Evolutionary conservation across 305 asterid genomes (phyloP).

Genomic region (Ruellia speciosa): DNA sequence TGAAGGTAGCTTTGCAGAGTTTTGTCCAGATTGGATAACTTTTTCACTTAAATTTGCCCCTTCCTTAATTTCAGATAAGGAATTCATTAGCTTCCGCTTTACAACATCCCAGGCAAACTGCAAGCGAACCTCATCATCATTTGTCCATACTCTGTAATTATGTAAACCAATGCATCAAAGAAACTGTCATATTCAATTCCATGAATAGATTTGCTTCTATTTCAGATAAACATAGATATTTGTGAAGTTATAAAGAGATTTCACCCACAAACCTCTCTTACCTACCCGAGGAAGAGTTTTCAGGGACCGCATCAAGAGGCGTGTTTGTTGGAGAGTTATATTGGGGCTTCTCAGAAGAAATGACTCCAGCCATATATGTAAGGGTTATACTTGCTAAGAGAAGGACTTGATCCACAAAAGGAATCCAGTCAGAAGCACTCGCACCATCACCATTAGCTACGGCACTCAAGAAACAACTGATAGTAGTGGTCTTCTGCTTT

Average conservation of each 20-base stretch:
- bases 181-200: slow-evolving; percentile 1
- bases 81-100: slow-evolving; percentile 58
- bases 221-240: slow-evolving; percentile 13
- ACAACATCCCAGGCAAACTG: slow-evolving; percentile 79
- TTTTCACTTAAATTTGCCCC: slow-evolving; percentile 35
- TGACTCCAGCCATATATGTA: slow-evolving; percentile 73
- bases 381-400: slow-evolving; percentile 72
- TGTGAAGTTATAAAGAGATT: slow-evolving; percentile 25
- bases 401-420: slow-evolving; percentile 64
- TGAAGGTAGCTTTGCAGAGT: slow-evolving; percentile 40
- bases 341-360: slow-evolving; percentile 39
- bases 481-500: slow-evolving; percentile 28
- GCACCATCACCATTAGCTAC: slow-evolving; percentile 50
- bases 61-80: slow-evolving; percentile 41
- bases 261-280: slow-evolving; percentile 62
- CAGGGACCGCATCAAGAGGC: slow-evolving; percentile 34
- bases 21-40: slow-evolving; percentile 35
- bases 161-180: slow-evolving; percentile 18
- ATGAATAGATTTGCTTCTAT: slow-evolving; percentile 5
- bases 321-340: slow-evolving; percentile 27
- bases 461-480: slow-evolving; percentile 49
- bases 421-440: slow-evolving; percentile 54
- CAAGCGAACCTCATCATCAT: slow-evolving; percentile 37
- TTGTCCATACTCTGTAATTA: slow-evolving; percentile 40
- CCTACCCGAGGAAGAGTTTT: slow-evolving; percentile 76